Base-by-base conservation (phyloP, 164 flowering plant species). In the Nymphaea thermarum region DNA sequence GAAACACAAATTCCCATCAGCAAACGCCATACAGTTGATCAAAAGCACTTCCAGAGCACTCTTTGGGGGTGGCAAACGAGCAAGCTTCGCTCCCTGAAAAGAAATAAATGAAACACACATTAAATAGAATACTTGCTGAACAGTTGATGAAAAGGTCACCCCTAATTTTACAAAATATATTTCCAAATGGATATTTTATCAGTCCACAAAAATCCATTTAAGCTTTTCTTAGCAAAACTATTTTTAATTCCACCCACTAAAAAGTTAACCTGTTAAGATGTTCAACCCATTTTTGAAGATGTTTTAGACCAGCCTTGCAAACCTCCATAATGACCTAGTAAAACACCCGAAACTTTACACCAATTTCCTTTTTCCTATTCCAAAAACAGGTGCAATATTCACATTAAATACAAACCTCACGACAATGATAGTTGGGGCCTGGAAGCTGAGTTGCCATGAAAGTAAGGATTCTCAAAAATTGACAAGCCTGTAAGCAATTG, bases 61-160 rank as follows among this genome's bases (percentile, higher is more conserved):
- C 3, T 86, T 75, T 25, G 99, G 99, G 65, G 44, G 89, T 72
- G 96, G 99, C 64, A 94, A 80, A 60, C 69, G 80, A n/a, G 99
- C 99, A 80, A 88, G 91, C 76, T 83, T 79, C 5, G 99, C 91
- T 14, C 99, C 99, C 99, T 91, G 82, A 51, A 74, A 42, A 44
- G 51, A 66, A 62, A 8, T 17, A 8, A 55, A 55, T 55, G 16
- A 55, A 55, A 10, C 60, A 55, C 60, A 55, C 16, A 55, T 16
- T 8, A 55, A 55, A 16, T 10, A 10, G 16, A 8, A 55, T 25
- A 25, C 36, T 25, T 25, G 36, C 36, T 25, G 36, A 25, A 25
- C 36, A 1, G 36, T 1, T 25, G 36, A 25, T 25, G 36, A 25
- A 25, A 25, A 25, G 36, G 36, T 25, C 36, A 25, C 36, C 36